Conservation (phyloP, 352 stramenopile genomes). For the Pythium dissotocum region DNA sequence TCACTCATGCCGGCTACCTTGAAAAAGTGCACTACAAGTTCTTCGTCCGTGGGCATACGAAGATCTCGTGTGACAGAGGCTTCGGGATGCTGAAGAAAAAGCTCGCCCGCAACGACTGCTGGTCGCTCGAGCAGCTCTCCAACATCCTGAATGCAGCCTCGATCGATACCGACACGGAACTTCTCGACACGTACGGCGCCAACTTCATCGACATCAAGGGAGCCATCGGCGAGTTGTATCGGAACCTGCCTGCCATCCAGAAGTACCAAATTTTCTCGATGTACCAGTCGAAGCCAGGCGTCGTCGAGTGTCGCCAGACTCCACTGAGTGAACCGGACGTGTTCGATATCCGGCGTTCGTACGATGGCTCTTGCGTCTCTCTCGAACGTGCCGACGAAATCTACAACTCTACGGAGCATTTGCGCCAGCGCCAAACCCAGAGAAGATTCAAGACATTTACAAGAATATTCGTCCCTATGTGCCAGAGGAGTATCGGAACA, state of each 20-base stretch:
- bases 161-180: neutral
- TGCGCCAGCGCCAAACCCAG: neutral
- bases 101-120: slow-evolving; percentile 1
- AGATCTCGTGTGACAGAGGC: slow-evolving; percentile 2
- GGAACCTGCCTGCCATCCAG: slow-evolving; percentile 3
- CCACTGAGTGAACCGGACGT: neutral
- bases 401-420: neutral
- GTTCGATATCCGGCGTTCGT: slow-evolving; percentile 1
- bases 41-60: slow-evolving; percentile 6
- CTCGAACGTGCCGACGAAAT: neutral
- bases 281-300: neutral
- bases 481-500: neutral
- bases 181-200: neutral
- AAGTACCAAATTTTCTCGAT: slow-evolving; percentile 10
- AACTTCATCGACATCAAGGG: neutral
- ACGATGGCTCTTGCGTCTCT: neutral
- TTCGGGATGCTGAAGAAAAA: neutral
- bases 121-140: neutral
- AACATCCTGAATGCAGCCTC: neutral
- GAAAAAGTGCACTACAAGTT: slow-evolving; percentile 1
- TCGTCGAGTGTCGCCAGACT: neutral
- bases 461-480: slow-evolving; percentile 6
- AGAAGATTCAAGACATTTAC: slow-evolving; percentile 2
- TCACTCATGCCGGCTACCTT: slow-evolving; percentile 1
- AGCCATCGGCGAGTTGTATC: neutral